Conservation (phyloP, 2,329 filamentous ascomycete genomes). For the Cladorrhinum sp. region DNA sequence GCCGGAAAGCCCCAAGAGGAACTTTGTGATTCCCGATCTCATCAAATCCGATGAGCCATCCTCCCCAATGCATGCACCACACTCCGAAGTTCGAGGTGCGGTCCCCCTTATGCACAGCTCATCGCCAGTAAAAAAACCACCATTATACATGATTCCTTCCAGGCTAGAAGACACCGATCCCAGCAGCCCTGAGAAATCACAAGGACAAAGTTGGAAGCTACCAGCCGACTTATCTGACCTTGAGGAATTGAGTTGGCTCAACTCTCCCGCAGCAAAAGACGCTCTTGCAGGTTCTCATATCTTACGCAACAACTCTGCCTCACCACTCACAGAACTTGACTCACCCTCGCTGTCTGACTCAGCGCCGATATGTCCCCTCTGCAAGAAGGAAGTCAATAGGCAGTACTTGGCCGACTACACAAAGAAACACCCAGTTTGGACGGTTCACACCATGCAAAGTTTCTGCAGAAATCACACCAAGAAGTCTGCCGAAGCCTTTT, state of each 20-base stretch:
- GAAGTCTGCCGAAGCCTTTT: conserved; percentile 48
- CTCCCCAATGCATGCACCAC: not conserved
- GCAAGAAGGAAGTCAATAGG: conserved; percentile 56
- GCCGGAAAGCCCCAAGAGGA: not conserved
- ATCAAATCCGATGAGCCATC: not conserved
- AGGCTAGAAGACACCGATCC: not conserved
- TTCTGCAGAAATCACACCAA: conserved; percentile 66
- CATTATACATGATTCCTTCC: not conserved
- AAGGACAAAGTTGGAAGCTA: not conserved
- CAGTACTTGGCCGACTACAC: conserved; percentile 52
- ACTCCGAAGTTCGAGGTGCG: not conserved
- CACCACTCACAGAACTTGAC: conserved; percentile 14
- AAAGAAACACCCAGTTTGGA: conserved; percentile 46
- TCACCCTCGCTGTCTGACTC: not conserved
- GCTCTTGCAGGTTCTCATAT: not conserved
- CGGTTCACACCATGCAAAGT: conserved; percentile 54
- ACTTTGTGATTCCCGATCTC: not conserved
- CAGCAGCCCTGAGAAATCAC: not conserved
- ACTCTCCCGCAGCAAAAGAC: not conserved
- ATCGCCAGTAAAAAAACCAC: not conserved
- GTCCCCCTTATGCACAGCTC: not conserved
- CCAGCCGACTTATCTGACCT: not conserved
- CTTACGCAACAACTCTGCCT: conserved; percentile 1
- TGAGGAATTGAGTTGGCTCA: not conserved
- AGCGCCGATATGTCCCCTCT: conserved; percentile 62